phyloP scores from a whole-genome alignment of 768 basidiomycete genomes.

The Ramaria sp. region DNA sequence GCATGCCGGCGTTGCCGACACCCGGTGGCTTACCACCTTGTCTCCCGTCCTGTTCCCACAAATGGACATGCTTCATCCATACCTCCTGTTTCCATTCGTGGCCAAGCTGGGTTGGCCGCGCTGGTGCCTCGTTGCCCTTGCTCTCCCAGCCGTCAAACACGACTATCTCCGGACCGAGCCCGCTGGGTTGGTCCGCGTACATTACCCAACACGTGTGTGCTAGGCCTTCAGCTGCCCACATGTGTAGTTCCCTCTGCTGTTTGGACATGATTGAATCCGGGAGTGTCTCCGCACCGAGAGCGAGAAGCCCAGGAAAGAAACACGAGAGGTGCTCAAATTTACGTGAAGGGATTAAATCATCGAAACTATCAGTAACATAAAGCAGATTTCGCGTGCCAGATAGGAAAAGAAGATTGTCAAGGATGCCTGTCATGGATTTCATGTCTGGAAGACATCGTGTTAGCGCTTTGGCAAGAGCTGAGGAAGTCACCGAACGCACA shows the following conservation, averaged over 20 bases:
- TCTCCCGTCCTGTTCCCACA: constrained; percentile 31
- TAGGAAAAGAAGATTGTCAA: constrained; percentile 46
- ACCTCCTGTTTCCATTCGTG: constrained; percentile 27
- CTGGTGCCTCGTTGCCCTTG: background rate
- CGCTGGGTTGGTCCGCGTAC: constrained; percentile 61
- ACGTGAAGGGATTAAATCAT: constrained; percentile 30
- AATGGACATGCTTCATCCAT: constrained; percentile 22
- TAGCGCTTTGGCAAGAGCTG: too few species aligned
- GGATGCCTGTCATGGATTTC: constrained; percentile 12
- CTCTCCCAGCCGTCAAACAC: constrained; percentile 20
- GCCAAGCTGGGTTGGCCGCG: background rate
- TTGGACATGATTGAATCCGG: constrained; percentile 37
- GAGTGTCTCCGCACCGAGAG: constrained; percentile 56
- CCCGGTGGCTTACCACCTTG: constrained; percentile 11
- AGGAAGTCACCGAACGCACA: constrained; percentile 5
- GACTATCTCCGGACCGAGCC: constrained; percentile 57
- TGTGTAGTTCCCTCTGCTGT: constrained; percentile 50
- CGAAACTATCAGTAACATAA: constrained; percentile 49
- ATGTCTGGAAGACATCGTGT: constrained; percentile 9
- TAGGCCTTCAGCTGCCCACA: constrained; percentile 64
- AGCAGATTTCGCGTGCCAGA: constrained; percentile 54
- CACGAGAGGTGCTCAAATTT: constrained; percentile 66
- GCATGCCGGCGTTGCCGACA: constrained; percentile 5
- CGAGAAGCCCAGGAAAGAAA: constrained; percentile 67
- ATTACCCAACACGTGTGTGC: constrained; percentile 60